Conservation (phyloP, 257 asterid genomes). For the Solanum tarijense region DNA sequence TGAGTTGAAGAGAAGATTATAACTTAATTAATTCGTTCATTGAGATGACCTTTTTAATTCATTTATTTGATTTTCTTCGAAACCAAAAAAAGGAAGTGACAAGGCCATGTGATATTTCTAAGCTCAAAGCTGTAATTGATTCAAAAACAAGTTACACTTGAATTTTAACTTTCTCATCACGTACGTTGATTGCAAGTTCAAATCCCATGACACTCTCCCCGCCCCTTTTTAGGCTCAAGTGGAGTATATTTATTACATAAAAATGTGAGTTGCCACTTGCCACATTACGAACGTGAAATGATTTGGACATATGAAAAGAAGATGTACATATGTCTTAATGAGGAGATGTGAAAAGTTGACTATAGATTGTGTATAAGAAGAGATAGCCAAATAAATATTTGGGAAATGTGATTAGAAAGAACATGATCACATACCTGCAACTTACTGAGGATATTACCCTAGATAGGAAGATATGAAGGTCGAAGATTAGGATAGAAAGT, state of each 20-base stretch:
- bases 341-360: background rate
- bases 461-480: too few relatives aligned
- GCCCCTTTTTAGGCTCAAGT: background rate
- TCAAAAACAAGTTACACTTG: background rate
- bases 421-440: background rate
- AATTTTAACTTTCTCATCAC: background rate
- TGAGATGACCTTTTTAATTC: background rate
- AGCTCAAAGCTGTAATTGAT: background rate
- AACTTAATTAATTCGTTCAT: background rate
- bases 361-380: background rate
- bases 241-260: background rate
- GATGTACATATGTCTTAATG: rapidly evolving
- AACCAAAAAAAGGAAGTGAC: background rate
- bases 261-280: background rate
- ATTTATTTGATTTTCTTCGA: background rate
- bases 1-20: background rate
- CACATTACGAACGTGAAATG: background rate
- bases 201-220: background rate
- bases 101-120: background rate
- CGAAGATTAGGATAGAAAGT: background rate
- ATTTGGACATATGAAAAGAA: rapidly evolving
- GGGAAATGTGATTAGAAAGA: background rate
- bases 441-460: rapidly evolving
- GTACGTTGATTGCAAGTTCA: background rate
- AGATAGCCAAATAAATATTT: background rate